These are phyloP conservation scores for Podospora fimiseda DNA, from an alignment of 495 filamentous ascomycete genomes.

Conservation along the genomic window DNA sequence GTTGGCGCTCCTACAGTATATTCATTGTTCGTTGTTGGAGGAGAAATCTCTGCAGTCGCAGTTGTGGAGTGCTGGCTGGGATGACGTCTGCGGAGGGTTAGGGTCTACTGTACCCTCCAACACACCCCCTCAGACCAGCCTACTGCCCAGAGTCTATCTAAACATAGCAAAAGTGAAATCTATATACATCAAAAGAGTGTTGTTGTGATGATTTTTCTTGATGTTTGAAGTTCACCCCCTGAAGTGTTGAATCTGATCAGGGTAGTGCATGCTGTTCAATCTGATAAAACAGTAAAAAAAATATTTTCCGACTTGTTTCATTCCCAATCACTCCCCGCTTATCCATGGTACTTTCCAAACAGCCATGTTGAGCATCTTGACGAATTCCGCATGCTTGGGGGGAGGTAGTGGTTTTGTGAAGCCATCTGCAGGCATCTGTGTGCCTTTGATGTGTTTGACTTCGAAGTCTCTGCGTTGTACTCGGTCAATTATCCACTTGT, in stretches of 20 bases:
- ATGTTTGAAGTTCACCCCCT: neutral
- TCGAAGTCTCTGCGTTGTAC: conserved; percentile 1
- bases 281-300: neutral
- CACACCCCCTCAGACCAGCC: no score
- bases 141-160: neutral
- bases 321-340: neutral
- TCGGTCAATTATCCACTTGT: conserved; percentile 10
- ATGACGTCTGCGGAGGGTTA: no score
- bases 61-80: no score
- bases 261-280: no score
- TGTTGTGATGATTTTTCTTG: conserved; percentile 1
- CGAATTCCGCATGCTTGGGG: conserved; percentile 4
- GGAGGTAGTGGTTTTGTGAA: conserved; percentile 7
- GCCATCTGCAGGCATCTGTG: conserved; percentile 8
- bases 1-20: no score
- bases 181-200: conserved; percentile 1
- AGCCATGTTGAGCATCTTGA: conserved; percentile 5
- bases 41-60: no score
- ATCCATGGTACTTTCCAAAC: neutral
- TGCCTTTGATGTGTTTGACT: conserved; percentile 4
- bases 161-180: neutral
- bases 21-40: no score
- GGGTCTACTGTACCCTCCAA: no score
- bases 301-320: neutral
- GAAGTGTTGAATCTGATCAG: no score